Percentiles rank a stretch among this genome's conserved stretches.
These are phyloP conservation scores for Lactarius tabidus DNA, from an alignment of 768 basidiomycete genomes.

Conservation along the genomic window DNA sequence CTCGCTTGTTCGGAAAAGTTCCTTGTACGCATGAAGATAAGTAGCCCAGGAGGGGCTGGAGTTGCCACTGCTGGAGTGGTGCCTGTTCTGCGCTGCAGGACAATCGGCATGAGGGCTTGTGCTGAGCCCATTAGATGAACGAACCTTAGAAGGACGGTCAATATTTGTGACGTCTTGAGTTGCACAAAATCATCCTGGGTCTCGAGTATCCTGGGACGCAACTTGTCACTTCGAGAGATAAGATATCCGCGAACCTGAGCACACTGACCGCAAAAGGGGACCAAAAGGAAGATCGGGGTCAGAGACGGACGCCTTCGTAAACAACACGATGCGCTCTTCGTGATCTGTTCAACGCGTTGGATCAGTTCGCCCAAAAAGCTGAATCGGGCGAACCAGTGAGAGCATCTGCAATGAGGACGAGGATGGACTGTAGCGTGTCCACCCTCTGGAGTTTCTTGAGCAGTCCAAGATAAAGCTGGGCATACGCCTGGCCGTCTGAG, in stretches of 20 bases:
- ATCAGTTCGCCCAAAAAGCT: neutral
- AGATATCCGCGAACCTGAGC: neutral
- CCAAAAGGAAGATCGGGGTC: constrained; percentile 78
- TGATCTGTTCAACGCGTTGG: constrained; percentile 51
- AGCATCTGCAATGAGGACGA: constrained; percentile 86
- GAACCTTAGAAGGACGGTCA: constrained; percentile 80
- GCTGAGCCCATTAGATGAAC: constrained; percentile 33
- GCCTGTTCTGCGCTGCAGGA: constrained; percentile 30
- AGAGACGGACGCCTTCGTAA: constrained; percentile 54
- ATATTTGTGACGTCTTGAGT: constrained; percentile 81
- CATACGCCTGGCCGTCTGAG: constrained; percentile 80
- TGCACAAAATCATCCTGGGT: constrained; percentile 95
- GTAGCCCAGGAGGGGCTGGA: constrained; percentile 36
- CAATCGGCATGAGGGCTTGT: neutral
- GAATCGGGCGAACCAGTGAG: constrained; percentile 54
- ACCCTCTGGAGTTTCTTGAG: constrained; percentile 81
- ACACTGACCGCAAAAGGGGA: constrained; percentile 66
- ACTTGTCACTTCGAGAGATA: constrained; percentile 18
- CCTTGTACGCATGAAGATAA: constrained; percentile 34
- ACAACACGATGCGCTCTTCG: constrained; percentile 80
- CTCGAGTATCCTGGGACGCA: constrained; percentile 58
- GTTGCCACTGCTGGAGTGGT: constrained; percentile 29
- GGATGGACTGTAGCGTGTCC: constrained; percentile 83
- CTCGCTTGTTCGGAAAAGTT: constrained; percentile 62
- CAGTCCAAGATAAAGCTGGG: constrained; percentile 82